Percentiles rank a stretch among this genome's conserved stretches.
Evolutionary conservation across 1,284 basidiomycete species (phyloP).

Genomic region (Ganoderma meredithae): DNA sequence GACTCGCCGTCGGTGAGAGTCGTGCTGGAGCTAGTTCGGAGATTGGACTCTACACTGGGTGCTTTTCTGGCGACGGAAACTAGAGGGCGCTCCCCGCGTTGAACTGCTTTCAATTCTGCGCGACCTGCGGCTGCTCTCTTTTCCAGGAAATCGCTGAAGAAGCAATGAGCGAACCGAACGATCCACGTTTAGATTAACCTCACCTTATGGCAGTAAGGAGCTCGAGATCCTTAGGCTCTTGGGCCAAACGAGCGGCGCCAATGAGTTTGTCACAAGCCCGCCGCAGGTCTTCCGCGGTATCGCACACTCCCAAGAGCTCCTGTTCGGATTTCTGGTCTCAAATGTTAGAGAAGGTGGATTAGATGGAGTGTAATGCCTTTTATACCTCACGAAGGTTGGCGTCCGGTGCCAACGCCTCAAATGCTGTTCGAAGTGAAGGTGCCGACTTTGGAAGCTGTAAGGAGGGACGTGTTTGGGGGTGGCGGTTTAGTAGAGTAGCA

Average conservation of each 20-base stretch:
- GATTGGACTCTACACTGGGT: background rate
- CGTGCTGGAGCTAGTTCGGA: background rate
- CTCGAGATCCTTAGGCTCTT: constrained; percentile 22
- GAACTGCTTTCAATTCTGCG: constrained; percentile 18
- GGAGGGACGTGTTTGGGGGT: background rate
- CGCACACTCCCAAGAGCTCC: constrained; percentile 25
- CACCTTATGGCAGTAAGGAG: constrained; percentile 22
- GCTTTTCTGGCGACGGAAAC: background rate
- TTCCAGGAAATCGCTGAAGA: constrained; percentile 20
- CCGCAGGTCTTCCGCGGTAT: constrained; percentile 17
- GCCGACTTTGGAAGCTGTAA: background rate
- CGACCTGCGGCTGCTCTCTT: constrained; percentile 17
- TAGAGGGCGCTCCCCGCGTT: constrained; percentile 24
- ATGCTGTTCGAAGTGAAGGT: constrained; percentile 5
- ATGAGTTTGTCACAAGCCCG: constrained; percentile 25
- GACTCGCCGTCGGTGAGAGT: constrained; percentile 6
- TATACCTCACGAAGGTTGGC: constrained; percentile 26
- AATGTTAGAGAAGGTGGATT: background rate
- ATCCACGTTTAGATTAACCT: background rate
- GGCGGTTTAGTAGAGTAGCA: background rate
- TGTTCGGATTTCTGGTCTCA: constrained; percentile 29
- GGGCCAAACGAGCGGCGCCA: constrained; percentile 23
- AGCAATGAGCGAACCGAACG: background rate
- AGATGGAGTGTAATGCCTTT: background rate
- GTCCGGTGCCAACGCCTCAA: constrained; percentile 16